A percentile compares a stretch with the other conserved stretches of the same genome.
Evolutionary conservation across 2,329 filamentous ascomycete species (phyloP).

Genomic region (Verticillium alfalfae): DNA sequence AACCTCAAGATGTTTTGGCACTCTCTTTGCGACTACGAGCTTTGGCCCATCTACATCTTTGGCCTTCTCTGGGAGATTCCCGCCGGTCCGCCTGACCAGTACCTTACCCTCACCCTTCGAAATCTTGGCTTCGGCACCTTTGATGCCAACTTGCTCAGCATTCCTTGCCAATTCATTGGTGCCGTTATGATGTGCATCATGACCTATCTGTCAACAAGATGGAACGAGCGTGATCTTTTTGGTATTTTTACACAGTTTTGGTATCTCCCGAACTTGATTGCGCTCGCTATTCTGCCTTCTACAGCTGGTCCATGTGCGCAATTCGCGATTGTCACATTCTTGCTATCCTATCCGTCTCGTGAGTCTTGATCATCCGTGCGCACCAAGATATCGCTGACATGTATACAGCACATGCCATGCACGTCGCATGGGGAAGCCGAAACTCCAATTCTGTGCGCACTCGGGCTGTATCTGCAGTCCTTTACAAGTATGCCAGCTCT

Average conservation of each 20-base stretch:
- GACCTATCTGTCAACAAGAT: conserved; percentile 23
- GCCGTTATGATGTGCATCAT: conserved; percentile 12
- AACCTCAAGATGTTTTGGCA: conserved; percentile 38
- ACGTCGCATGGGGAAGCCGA: conserved; percentile 42
- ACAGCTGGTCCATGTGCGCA: conserved; percentile 20
- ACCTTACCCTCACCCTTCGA: conserved; percentile 18
- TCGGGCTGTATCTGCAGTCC: conserved; percentile 54
- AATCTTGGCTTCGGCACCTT: conserved; percentile 31
- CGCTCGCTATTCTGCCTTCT: conserved; percentile 20
- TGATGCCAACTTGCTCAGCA: conserved; percentile 34
- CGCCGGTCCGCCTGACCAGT: conserved; percentile 15
- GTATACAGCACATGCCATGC: conserved; percentile 35
- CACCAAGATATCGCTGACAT: conserved; percentile 14
- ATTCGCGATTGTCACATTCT: conserved; percentile 21
- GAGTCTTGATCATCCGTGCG: background rate
- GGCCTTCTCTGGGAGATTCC: conserved; percentile 34
- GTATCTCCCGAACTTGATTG: conserved; percentile 25
- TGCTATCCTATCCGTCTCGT: conserved; percentile 25
- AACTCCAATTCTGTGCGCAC: conserved; percentile 59
- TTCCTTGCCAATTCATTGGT: conserved; percentile 10
- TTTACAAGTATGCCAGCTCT: conserved; percentile 41
- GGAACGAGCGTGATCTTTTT: conserved; percentile 20
- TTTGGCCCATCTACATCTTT: conserved; percentile 49
- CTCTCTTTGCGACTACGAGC: conserved; percentile 44
- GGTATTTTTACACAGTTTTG: conserved; percentile 24